These are phyloP conservation scores for Willaertia magna DNA, from an alignment of 208 protist species.

Conservation along the genomic window DNA sequence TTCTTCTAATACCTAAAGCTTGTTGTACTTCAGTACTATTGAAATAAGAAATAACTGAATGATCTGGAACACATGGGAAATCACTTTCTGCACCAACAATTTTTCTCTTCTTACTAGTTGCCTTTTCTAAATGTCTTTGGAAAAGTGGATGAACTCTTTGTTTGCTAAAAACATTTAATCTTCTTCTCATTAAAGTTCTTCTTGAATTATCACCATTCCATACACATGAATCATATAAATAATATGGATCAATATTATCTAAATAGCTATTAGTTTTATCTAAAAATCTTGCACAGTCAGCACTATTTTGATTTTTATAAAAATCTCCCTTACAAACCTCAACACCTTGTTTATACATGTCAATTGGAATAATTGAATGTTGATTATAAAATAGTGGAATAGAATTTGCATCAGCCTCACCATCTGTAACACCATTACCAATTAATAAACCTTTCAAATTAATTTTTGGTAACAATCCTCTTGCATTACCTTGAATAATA, in stretches of 20 bases:
- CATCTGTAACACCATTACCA: not conserved
- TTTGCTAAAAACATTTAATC: not conserved
- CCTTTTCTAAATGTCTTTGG: not conserved
- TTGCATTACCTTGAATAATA: constrained; percentile 51
- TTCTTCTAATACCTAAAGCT: not conserved
- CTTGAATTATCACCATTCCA: not conserved
- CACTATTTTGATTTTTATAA: not conserved
- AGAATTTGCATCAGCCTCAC: not conserved
- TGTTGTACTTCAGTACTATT: not conserved
- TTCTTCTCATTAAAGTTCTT: not conserved
- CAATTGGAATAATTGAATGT: not conserved
- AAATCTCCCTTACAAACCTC: not conserved
- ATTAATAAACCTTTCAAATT: constrained; percentile 14
- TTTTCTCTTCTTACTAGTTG: not conserved
- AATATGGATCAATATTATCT: not conserved
- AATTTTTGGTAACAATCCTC: constrained; percentile 51
- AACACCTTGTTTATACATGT: not conserved
- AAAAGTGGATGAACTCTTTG: not conserved
- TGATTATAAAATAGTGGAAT: not conserved
- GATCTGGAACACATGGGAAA: not conserved
- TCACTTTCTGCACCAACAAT: not conserved
- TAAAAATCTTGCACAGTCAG: not conserved
- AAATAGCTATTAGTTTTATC: not conserved
- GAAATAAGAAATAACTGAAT: not conserved
- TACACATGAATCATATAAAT: not conserved